Percentiles rank a stretch among this genome's conserved stretches.
phyloP scores from a whole-genome alignment of 2,329 filamentous ascomycete genomes.

The Byssoonygena ceratinophila region DNA sequence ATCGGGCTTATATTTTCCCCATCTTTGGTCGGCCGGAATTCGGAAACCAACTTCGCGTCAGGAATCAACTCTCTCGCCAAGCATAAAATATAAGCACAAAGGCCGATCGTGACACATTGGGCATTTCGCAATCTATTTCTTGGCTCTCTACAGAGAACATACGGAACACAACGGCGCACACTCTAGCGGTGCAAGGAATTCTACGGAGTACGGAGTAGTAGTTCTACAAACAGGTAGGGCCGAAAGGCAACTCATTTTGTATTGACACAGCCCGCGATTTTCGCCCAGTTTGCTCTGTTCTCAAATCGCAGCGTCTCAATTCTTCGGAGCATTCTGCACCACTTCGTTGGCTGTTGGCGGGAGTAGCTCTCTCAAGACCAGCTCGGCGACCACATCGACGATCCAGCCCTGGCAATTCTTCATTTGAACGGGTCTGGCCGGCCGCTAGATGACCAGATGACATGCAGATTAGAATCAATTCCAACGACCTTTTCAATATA shows the following conservation, averaged over 20 bases:
- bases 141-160: not conserved
- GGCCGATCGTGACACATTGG: not conserved
- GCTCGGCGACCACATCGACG: constrained; percentile 11
- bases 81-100: not conserved
- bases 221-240: no score
- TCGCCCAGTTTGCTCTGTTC: no score
- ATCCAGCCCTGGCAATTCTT: constrained; percentile 13
- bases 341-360: constrained; percentile 2
- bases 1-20: no score
- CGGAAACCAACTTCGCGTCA: no score
- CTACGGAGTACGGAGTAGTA: no score
- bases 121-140: not conserved
- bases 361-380: constrained; percentile 7
- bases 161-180: no score
- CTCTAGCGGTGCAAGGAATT: no score
- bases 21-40: no score
- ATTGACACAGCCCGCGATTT: no score
- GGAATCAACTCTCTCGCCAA: not conserved
- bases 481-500: not conserved
- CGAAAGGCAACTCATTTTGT: no score
- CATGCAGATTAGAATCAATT: not conserved
- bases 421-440: not conserved
- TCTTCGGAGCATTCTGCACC: constrained; percentile 7
- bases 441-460: not conserved
- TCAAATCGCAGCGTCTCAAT: no score